phyloP scores from a whole-genome alignment of 139 green algal genomes.

The Haematococcus sp. region DNA sequence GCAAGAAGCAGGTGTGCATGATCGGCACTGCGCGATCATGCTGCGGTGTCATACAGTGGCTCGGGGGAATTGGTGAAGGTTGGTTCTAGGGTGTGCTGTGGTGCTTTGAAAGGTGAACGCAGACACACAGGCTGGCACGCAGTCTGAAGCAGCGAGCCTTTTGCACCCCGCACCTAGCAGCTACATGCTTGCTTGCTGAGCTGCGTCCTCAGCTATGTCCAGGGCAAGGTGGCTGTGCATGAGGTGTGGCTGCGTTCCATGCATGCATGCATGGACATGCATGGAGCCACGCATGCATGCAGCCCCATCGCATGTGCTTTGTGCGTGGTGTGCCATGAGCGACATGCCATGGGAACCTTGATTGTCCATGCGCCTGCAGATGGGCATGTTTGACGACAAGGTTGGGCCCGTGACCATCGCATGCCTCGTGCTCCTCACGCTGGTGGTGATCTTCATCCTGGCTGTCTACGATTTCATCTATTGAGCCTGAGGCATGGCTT shows the following conservation, averaged over 20 bases:
- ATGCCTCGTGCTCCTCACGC: constrained; percentile 56
- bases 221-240: too few species aligned
- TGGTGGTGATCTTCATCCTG: constrained; percentile 62
- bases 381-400: constrained; percentile 81
- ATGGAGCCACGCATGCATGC: too few species aligned
- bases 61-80: neutral
- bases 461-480: constrained; percentile 52
- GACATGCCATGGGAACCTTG: too few species aligned
- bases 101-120: neutral
- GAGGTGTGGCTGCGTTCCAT: too few species aligned
- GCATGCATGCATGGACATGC: too few species aligned
- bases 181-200: too few species aligned
- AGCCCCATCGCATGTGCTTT: too few species aligned
- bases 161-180: too few species aligned
- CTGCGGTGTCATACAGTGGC: too few species aligned
- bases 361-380: constrained; percentile 37
- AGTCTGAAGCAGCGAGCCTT: neutral
- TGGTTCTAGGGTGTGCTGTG: neutral
- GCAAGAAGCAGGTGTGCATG: constrained; percentile 69
- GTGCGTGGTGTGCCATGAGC: too few species aligned
- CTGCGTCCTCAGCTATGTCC: too few species aligned
- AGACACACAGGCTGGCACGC: neutral
- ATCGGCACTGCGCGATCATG: too few species aligned
- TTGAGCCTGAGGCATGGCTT: constrained; percentile 12
- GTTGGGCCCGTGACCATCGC: constrained; percentile 69